Base-by-base conservation (phyloP, 192 early-diverging fungal species). In the Pilaira anomala region DNA sequence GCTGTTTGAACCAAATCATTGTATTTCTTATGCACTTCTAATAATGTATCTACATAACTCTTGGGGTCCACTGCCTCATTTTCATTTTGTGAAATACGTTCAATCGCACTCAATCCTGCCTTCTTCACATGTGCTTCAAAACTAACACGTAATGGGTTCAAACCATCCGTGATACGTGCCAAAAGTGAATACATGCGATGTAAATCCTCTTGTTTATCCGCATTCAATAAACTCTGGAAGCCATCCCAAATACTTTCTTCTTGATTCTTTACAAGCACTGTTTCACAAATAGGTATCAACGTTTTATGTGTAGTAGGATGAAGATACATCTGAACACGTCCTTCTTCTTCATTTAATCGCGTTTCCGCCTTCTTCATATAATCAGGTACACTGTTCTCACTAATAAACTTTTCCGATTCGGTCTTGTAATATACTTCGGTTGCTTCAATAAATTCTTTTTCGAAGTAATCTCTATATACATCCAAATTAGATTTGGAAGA, bases 341-440 rank as follows among this genome's bases (percentile, higher is more conserved):
- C 82, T 70, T 97, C 93, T 76, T 98, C 96, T 77, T 84, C 83
- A 48, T 76, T 65, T 71, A 94, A 69, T 59, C 90, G 81, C 50
- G 76, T 72, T 65, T 91, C 89, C 6, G 90, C 90, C 85, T 93
- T 93, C 67, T 93, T 91, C 92, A 98, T 95, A 76, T 98, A 98
- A 62, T 96, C 94, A 28, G 89, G 84, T 42, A 95, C 86, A 39
- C 89, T 85, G 74, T 95, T 94, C 61, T 94, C 92, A 60, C 86
- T 83, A 45, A 97, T 83, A 72, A 96, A 94, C 22, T 86, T 88
- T 75, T 96, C 92, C 50, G 87, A 88, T 72, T 96, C 95, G 49
- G 85, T 83, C 68, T 85, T 86, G 73, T 98, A 98, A 80, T 94
- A 97, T 21, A 84, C 77, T 68, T 88, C 84, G 0, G 90, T 95